Evolutionary conservation across 257 asterid species (phyloP).

Genomic region (Nicotiana obtusifolia): DNA sequence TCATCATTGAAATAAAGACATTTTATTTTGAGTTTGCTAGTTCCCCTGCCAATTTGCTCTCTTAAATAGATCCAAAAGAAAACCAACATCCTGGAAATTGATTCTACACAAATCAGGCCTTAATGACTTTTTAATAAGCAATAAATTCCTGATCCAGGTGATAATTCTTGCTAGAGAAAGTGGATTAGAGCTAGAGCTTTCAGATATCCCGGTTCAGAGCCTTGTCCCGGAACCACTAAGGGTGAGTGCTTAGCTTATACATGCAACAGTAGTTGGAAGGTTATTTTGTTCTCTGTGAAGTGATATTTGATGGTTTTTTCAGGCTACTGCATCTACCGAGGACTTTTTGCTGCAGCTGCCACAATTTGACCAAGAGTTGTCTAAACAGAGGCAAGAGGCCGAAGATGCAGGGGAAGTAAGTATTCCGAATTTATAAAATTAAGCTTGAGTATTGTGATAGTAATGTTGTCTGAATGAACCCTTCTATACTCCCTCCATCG

Average conservation of each 20-base stretch:
- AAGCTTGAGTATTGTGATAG: background rate
- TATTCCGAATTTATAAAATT: constrained; percentile 2
- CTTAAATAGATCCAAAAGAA: background rate
- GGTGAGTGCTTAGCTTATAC: constrained; percentile 29
- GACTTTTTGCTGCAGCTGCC: constrained; percentile 76
- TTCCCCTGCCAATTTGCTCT: background rate
- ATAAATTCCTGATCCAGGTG: constrained; percentile 48
- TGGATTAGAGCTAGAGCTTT: constrained; percentile 74
- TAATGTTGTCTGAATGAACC: background rate
- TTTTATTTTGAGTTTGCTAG: background rate
- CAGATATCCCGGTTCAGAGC: constrained; percentile 78
- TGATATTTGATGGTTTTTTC: constrained; percentile 26
- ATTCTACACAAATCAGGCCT: background rate
- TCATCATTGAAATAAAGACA: background rate
- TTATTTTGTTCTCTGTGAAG: constrained; percentile 7
- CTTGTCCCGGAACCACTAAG: constrained; percentile 80
- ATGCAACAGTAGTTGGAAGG: background rate
- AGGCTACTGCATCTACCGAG: constrained; percentile 64
- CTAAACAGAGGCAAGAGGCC: constrained; percentile 74
- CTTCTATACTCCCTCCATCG: background rate
- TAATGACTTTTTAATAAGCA: background rate
- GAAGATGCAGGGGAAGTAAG: constrained; percentile 89
- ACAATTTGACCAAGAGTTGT: constrained; percentile 59
- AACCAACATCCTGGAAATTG: background rate
- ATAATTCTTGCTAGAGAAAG: constrained; percentile 94